Evolutionary conservation across 768 basidiomycete genomes (phyloP), one percentile per base, ranked within the genome.

Genomic region (Macrolepiota fuliginosa): DNA sequence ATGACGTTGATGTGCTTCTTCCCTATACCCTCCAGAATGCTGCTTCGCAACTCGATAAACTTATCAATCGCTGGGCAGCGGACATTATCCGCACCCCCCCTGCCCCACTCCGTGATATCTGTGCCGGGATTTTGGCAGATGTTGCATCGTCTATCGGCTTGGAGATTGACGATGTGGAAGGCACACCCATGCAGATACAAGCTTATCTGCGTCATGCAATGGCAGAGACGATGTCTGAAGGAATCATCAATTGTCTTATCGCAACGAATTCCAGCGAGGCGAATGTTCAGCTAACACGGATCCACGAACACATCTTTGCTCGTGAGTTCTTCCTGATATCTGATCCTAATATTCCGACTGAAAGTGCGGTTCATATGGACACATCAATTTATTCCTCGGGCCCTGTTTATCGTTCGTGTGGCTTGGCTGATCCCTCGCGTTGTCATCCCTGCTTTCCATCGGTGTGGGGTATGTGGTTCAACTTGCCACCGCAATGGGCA

Each of bases 61-160:
- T 86, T 51, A 86, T 95, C 70, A 95, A 95, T 70, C 85, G 92
- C 67, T 95, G 91, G 91, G 91, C 92, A 2, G 88, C 90, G 52
- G 90, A 92, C 53, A 77, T 87, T 67, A 80, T 91, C 15, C 83
- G 84, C 29, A 70, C 71, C 17, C 86, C 86, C 5, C 87, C 85
- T 12, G 77, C 76, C 0, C 76, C 81, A 9, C 75, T 88, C 25
- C 77, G 78, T 10, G 74, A 76, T 11, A 73, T 92, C 39, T 86
- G 81, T 66, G 74, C 81, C 3, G 87, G 90, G 0, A 79, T 86
- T 11, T 73, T 91, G 40, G 70, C 69, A 35, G 91, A 91, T 64
- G 73, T 92, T 62, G 45, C 53, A 1, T 61, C 60, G 4, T 77
- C 80, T 51, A 79, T 80, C 50, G 76, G 79, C n/a, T 64, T 78